A percentile compares a stretch with the other conserved stretches of the same genome.
Evolutionary conservation across 1,284 basidiomycete species (phyloP).

Genomic region (Meripilus lineatus): DNA sequence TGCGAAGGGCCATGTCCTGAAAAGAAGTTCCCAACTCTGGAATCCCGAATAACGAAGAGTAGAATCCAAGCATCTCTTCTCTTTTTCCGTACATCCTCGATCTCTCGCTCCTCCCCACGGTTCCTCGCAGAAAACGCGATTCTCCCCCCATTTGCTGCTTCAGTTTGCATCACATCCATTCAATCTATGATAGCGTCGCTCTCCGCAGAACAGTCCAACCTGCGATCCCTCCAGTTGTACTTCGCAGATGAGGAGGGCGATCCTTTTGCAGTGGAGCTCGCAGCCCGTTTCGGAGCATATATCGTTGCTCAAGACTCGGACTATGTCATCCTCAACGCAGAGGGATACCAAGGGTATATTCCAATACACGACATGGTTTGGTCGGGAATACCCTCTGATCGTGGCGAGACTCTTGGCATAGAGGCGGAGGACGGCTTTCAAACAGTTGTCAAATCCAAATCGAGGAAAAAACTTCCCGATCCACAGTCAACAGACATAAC

Average conservation of each 20-base stretch:
- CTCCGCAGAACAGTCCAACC: conserved; percentile 23
- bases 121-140: conserved; percentile 76
- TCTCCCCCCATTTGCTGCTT: conserved; percentile 63
- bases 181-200: conserved; percentile 36
- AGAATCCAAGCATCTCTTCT: conserved; percentile 62
- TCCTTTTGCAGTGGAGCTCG: conserved; percentile 80
- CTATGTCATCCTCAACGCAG: conserved; percentile 72
- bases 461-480: conserved; percentile 34
- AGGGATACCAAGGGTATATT: conserved; percentile 73
- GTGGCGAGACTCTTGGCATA: too few relatives aligned
- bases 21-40: conserved; percentile 69
- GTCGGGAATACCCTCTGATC: conserved; percentile 35
- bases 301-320: conserved; percentile 81
- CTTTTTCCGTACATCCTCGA: conserved; percentile 79
- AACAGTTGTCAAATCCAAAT: conserved; percentile 45
- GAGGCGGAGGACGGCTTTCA: conserved; percentile 56
- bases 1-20: conserved; percentile 62
- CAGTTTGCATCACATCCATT: conserved; percentile 58
- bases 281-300: conserved; percentile 68
- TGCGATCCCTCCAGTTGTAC: conserved; percentile 50
- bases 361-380: conserved; percentile 80
- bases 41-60: conserved; percentile 55
- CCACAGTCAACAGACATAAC: conserved; percentile 23
- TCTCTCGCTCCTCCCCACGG: conserved; percentile 63
- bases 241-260: conserved; percentile 87